Conservation (phyloP, 148 eudicot species). For the Camellia lanceoleosa region DNA sequence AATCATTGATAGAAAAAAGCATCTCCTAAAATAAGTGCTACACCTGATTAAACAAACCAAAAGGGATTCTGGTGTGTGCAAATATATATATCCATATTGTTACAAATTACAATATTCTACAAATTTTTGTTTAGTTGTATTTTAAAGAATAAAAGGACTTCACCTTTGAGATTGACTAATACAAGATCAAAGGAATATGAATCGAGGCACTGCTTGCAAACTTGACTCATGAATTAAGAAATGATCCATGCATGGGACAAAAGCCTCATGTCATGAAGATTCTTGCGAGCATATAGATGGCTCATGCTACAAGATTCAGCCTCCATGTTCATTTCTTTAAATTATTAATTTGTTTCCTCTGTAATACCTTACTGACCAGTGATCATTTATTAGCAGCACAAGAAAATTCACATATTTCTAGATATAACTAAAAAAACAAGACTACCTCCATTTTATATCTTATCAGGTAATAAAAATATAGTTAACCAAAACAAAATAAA, state of each 20-base stretch:
- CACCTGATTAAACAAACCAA: too few species aligned
- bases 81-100: not conserved
- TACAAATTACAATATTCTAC: not conserved
- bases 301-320: slow-evolving; percentile 1
- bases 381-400: too few species aligned
- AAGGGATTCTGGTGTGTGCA: not conserved
- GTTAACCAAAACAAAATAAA: not conserved
- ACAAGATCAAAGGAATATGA: not conserved
- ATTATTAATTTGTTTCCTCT: not conserved
- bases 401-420: not conserved
- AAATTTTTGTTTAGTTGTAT: not conserved
- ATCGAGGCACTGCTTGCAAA: not conserved
- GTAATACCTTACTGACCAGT: not conserved
- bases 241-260: not conserved
- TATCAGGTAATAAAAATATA: not conserved
- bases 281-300: not conserved
- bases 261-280: not conserved
- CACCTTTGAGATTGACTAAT: not conserved
- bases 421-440: not conserved
- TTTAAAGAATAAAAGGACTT: not conserved
- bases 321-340: not conserved
- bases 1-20: not conserved
- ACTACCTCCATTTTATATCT: not conserved
- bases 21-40: too few species aligned
- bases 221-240: not conserved